A percentile compares a stretch with the other conserved stretches of the same genome.
Evolutionary conservation across 148 eudicot genomes (phyloP).

Genomic region (Bassia scoparia): DNA sequence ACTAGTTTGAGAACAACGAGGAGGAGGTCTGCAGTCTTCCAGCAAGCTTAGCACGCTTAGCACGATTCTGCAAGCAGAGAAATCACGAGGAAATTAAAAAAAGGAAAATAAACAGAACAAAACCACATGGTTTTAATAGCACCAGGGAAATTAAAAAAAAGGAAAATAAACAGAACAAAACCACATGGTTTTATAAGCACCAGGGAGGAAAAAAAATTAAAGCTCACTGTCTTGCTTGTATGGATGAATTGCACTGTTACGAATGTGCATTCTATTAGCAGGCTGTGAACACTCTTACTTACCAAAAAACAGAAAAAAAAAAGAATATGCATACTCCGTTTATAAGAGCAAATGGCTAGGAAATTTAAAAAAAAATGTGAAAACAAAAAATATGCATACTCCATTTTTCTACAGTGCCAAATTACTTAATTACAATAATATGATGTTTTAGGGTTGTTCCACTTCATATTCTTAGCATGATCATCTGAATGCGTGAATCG

Average conservation of each 20-base stretch:
- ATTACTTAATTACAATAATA: slow-evolving; percentile 3
- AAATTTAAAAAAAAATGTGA: background rate
- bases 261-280: too few relatives aligned
- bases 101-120: background rate
- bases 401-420: background rate
- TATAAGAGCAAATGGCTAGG: background rate
- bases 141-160: background rate
- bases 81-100: too few relatives aligned
- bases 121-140: background rate
- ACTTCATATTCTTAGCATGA: background rate
- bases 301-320: background rate
- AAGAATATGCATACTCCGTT: background rate
- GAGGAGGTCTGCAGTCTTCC: too few relatives aligned
- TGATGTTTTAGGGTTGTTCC: slow-evolving; percentile 6
- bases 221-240: too few relatives aligned
- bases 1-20: too few relatives aligned
- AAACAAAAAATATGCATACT: background rate
- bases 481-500: background rate
- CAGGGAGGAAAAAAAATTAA: too few relatives aligned
- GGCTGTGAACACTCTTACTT: too few relatives aligned
- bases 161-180: background rate
- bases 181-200: too few relatives aligned
- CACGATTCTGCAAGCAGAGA: too few relatives aligned
- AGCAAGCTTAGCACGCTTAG: too few relatives aligned
- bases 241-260: too few relatives aligned